Base-by-base conservation (phyloP, 805 yeast species). In the Candida broadrunensis region DNA sequence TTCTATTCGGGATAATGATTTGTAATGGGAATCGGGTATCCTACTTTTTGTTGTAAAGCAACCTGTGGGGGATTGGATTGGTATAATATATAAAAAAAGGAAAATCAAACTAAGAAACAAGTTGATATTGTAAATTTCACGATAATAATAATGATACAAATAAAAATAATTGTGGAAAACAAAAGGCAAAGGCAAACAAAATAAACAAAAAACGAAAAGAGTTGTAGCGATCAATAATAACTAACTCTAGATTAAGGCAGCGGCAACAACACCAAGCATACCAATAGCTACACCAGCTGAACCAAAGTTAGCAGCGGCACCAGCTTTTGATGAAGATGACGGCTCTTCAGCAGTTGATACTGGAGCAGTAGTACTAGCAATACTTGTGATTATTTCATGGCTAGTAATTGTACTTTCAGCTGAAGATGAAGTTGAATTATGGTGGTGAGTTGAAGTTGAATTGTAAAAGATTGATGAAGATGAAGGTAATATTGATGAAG, bases 261-360 rank as follows among this genome's bases (percentile, higher is more conserved):
- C 39, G 40, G 56, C 58, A 30, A 63, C 56, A 32, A 62, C 68
- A 31, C 56, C 54, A 9, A 29, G 5, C 12, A 29, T 14, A 29
- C 32, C 32, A 14, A 29, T 6, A 15, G 32, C 13, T 9, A 56
- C 46, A 26, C 60, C 67, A 39, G 54, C 33, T 18, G 51, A 35
- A 30, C 61, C 61, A 30, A 49, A 42, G 20, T 56, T 42, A 18
- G 45, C 43, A 14, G 47, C 43, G 19, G 44, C 45, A 36, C 44
- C 46, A 24, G 37, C 43, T 16, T 36, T 41, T 13, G 39, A 47
- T 16, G 51, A 42, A 4, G 50, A 45, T 17, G 46, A 25, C 2
- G 43, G 12, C 36, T 37, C 17, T 34, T 47, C 43, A 20, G 42
- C 35, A 25, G 45, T 39, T 8, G 51, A 27, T 19, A 36, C 36